Evolutionary conservation across 2,329 filamentous ascomycete species (phyloP).

Genomic region (Didymella glomerata): DNA sequence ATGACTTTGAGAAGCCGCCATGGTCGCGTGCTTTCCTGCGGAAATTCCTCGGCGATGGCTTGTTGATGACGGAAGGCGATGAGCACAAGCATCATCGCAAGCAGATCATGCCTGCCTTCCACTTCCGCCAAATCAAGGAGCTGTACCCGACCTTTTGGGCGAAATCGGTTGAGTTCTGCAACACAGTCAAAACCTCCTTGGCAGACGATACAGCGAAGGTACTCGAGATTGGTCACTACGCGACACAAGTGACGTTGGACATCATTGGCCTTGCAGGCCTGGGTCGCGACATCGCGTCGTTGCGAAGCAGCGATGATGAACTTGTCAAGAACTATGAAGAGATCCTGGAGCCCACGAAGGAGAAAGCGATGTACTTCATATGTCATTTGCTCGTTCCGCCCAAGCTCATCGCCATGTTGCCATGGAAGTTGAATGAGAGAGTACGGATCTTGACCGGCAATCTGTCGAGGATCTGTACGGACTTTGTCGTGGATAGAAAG

Average conservation of each 20-base stretch:
- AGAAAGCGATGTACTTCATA: slow-evolving; percentile 58
- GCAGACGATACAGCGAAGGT: slow-evolving; percentile 51
- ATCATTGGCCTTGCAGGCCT: slow-evolving; percentile 58
- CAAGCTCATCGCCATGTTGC: slow-evolving; percentile 53
- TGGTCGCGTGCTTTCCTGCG: slow-evolving; percentile 56
- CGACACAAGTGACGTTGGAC: slow-evolving; percentile 56
- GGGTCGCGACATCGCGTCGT: slow-evolving; percentile 54
- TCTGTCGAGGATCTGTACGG: slow-evolving; percentile 54
- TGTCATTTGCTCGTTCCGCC: slow-evolving; percentile 51
- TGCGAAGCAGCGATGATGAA: slow-evolving; percentile 54
- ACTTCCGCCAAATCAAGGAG: slow-evolving; percentile 85
- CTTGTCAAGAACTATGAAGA: slow-evolving; percentile 55
- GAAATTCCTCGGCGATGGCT: slow-evolving; percentile 60
- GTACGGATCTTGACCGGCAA: slow-evolving; percentile 50
- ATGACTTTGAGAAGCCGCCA: slow-evolving; percentile 63
- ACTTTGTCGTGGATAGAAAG: slow-evolving; percentile 61
- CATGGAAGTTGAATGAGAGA: slow-evolving; percentile 58
- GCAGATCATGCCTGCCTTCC: slow-evolving; percentile 81
- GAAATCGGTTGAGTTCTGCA: slow-evolving; percentile 74
- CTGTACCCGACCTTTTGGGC: slow-evolving; percentile 85
- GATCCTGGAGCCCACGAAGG: slow-evolving; percentile 56
- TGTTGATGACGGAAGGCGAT: slow-evolving; percentile 61
- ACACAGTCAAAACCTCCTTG: slow-evolving; percentile 66
- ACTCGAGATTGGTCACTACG: slow-evolving; percentile 55
- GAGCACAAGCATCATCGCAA: slow-evolving; percentile 68